Evolutionary conservation across 306 rosid species (phyloP).

Genomic region (Herpetospermum pedunculosum): DNA sequence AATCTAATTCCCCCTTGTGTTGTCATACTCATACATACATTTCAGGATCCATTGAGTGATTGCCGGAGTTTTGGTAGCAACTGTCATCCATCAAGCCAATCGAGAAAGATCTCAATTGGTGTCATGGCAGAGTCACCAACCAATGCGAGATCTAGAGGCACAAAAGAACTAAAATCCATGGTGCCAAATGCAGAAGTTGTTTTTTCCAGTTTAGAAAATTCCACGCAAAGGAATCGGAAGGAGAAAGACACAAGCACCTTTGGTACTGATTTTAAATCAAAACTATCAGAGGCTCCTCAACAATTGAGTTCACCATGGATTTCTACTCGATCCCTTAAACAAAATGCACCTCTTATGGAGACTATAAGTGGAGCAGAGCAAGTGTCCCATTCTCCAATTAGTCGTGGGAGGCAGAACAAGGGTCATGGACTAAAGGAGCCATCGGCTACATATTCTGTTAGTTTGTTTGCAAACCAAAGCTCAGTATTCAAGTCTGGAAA

Average conservation of each 20-base stretch:
- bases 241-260: slow-evolving; percentile 16
- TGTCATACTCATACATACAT: neutral
- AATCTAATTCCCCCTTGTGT: neutral
- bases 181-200: slow-evolving; percentile 30
- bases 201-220: slow-evolving; percentile 23
- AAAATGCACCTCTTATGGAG: slow-evolving; percentile 28
- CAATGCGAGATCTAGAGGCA: slow-evolving; percentile 25
- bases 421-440: slow-evolving; percentile 28
- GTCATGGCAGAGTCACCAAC: slow-evolving; percentile 47
- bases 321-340: slow-evolving; percentile 27
- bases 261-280: slow-evolving; percentile 21
- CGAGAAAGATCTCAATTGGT: slow-evolving; percentile 89
- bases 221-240: slow-evolving; percentile 21
- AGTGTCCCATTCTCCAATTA: slow-evolving; percentile 26
- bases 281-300: slow-evolving; percentile 28
- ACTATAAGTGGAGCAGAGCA: slow-evolving; percentile 29
- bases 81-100: slow-evolving; percentile 50
- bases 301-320: slow-evolving; percentile 35
- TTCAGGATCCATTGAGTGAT: slow-evolving; percentile 48
- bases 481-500: slow-evolving; percentile 27
- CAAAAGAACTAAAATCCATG: slow-evolving; percentile 25
- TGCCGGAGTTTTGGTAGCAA: slow-evolving; percentile 58
- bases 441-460: slow-evolving; percentile 25
- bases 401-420: slow-evolving; percentile 22
- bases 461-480: slow-evolving; percentile 25